These are phyloP conservation scores for Eremochloa ophiuroides DNA, from an alignment of 176 grass and related monocot species.

Conservation along the genomic window DNA sequence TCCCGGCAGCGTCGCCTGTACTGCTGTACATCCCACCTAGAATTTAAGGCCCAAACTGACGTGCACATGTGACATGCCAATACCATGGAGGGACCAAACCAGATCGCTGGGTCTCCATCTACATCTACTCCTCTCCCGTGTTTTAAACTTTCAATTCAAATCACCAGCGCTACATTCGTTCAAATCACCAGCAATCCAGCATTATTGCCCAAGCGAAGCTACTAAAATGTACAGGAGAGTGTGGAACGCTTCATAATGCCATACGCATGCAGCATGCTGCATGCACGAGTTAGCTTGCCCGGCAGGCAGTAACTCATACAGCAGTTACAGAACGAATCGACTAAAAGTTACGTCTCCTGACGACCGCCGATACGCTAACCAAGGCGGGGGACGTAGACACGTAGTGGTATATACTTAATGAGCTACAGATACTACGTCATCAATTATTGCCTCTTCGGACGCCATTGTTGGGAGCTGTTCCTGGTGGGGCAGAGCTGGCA, in stretches of 20 bases:
- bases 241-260: not conserved
- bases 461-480: slow-evolving; percentile 18
- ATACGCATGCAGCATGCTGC: not conserved
- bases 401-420: slow-evolving; percentile 28
- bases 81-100: slow-evolving; percentile 3
- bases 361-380: slow-evolving; percentile 11
- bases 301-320: not conserved
- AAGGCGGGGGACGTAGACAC: slow-evolving; percentile 39
- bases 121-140: not conserved
- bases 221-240: too few species aligned
- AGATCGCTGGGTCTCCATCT: not conserved
- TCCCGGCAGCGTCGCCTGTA: slow-evolving; percentile 19
- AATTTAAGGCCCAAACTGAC: slow-evolving; percentile 35
- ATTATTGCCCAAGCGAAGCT: too few species aligned
- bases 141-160: too few species aligned
- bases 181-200: too few species aligned
- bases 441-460: slow-evolving; percentile 39
- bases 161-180: too few species aligned
- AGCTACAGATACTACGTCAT: slow-evolving; percentile 15
- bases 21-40: not conserved
- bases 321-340: not conserved
- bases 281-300: not conserved
- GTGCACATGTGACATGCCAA: slow-evolving; percentile 9
- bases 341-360: slow-evolving; percentile 9
- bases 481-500: not conserved